Base-by-base conservation (phyloP, 2,329 filamentous ascomycete genomes). In the Massarina eburnea region DNA sequence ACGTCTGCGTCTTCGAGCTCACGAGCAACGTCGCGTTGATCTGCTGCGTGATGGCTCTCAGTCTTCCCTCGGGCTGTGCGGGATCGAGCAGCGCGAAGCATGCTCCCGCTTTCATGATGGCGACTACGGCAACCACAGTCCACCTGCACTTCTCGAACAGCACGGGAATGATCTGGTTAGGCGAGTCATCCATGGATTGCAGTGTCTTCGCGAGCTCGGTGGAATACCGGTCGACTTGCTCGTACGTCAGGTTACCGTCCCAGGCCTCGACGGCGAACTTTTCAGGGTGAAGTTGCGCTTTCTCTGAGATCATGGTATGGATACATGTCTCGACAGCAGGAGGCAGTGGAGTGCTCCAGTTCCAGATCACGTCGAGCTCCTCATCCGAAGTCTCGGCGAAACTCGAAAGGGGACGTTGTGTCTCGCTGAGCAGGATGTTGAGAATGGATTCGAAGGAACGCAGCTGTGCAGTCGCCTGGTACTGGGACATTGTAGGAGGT, bases 311-410 rank as follows among this genome's bases (percentile, higher is more conserved):
- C 44, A 77, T 67, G 1, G 76, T 73, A 48, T 79, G 75, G 67
- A 76, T 76, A 55, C 76, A 77, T 30, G 68, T 71, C 27, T 70
- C 61, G 42, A 73, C 64, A 1, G 68, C 66, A 2, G 73, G 71
- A 17, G 76, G 76, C 2, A 79, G 49, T 2, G 65, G 48, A 21
- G 73, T 61, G 36, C 78, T 79, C 73, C 76, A 77, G 3, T 58
- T 57, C 77, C 77, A 79, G 34, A 79, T 70, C 18, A 73, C 61
- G 14, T 71, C 55, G 3, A 77, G 54, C 44, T 79, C 76, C n/a
- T 60, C 62, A 63, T 54, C 43, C 6, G 46, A 59, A 18, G 62
- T 56, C 3, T 48, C 45, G 7, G 53, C 39, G 27, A 68, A 43
- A 15, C 43, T n/a, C 2, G 55, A 45, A 14, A 64, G 45, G 0